A percentile compares a stretch with the other conserved stretches of the same genome.
Conservation (phyloP, 148 eudicot genomes). For the Rhododendron ferrugineum region DNA sequence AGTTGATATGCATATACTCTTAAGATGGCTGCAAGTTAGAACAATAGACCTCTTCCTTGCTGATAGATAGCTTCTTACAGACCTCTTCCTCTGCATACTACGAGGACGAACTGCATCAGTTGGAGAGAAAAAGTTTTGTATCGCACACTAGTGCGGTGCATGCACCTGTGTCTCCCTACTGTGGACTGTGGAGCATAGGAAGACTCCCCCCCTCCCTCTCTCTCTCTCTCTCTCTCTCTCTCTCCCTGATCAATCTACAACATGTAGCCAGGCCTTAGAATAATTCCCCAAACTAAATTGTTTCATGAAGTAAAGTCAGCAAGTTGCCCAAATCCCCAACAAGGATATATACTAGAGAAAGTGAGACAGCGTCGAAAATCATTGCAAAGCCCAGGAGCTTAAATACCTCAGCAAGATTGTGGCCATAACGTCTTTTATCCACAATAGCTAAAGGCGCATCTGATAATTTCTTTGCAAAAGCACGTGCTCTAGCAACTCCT, state of each 20-base stretch:
- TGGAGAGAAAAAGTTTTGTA: background rate
- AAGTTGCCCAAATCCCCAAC: background rate
- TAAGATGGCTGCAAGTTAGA: background rate
- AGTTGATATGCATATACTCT: background rate
- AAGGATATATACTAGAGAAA: background rate
- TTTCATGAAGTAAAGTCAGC: background rate
- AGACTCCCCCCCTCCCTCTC: too few relatives aligned
- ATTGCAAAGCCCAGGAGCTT: background rate
- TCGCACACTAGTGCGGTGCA: background rate
- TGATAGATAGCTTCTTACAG: background rate
- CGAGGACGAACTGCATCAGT: background rate
- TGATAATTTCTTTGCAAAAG: slow-evolving; percentile 90
- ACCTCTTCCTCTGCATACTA: background rate
- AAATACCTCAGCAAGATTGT: slow-evolving; percentile 86
- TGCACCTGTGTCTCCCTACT: background rate
- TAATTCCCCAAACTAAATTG: background rate
- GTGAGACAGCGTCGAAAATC: background rate
- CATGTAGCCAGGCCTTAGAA: background rate
- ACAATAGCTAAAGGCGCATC: slow-evolving; percentile 98
- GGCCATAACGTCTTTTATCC: slow-evolving; percentile 95
- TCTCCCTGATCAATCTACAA: too few relatives aligned
- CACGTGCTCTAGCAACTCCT: slow-evolving; percentile 96
- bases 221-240: too few relatives aligned
- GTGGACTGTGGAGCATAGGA: background rate
- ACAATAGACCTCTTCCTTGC: background rate